Base-by-base conservation (phyloP, 2,329 filamentous ascomycete species). In the Aspergillaceae sp. region DNA sequence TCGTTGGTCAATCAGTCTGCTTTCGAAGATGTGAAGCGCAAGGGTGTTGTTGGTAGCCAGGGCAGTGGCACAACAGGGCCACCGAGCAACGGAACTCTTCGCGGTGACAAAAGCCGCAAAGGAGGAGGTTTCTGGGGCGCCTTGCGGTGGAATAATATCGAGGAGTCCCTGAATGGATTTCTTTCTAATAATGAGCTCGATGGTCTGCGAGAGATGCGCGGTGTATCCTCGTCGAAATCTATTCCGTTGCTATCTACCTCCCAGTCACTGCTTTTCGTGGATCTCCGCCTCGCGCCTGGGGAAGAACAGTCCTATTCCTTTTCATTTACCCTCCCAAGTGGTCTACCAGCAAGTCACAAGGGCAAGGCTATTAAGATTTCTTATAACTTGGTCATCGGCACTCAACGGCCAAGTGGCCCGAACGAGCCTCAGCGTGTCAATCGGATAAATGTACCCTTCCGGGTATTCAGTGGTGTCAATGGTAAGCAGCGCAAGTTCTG, bases 11-110 rank as follows among this genome's bases (percentile, higher is more conserved):
- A 94, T 57, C 82, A 94, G 35, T 82, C 82, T 0, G 87, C 87
- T 0, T 98, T 98, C 58, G 92, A 98, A 61, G 87, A 94, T 58
- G 90, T 97, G 35, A 98, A 98, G 66, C 80, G 90, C 48, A 96
- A 94, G 68, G 90, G 87, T 2, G 88, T 94, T 5, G 80, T 95
- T 4, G 87, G 88, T 42, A 86, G 86, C 1, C 88, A 94, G 59
- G 75, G 75, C 27, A 87, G 87, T 33, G 87, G 87, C 38, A 88
- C 89, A 32, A 87, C 87, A 7, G 72, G 19, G 19, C 19, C 94
- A 7, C 53, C 62, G 37, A 66, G 62, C 32, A 87, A 94, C 53
- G 77, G 79, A 10, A 49, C 47, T 4, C 37, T 54, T 35, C 53
- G 51, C 29, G 45, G 48, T 41, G 62, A 64, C 4, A 65, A 65